Conservation (phyloP, 768 basidiomycete genomes). For the Pleurotus giganteus region DNA sequence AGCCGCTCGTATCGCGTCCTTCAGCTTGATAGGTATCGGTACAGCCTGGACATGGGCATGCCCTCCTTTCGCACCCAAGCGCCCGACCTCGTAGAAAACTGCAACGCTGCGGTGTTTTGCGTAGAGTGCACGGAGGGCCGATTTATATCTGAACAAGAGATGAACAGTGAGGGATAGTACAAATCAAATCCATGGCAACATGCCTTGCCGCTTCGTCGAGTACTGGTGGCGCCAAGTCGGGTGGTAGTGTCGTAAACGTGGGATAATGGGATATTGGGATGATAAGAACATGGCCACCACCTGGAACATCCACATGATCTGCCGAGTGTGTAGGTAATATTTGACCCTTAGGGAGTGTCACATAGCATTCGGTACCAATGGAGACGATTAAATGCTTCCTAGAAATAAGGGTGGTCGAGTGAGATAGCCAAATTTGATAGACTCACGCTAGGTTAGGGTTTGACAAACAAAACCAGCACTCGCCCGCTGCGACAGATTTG, state of each 20-base stretch:
- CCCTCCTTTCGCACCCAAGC: conserved; percentile 81
- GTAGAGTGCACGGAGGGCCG: conserved; percentile 69
- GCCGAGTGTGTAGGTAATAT: conserved; percentile 75
- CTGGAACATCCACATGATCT: conserved; percentile 65
- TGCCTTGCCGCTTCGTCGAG: conserved; percentile 79
- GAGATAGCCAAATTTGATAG: background rate
- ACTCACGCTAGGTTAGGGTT: conserved; percentile 87
- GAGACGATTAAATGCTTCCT: conserved; percentile 96
- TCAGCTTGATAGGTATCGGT: conserved; percentile 66
- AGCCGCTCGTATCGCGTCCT: conserved; percentile 62
- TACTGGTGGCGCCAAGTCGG: conserved; percentile 73
- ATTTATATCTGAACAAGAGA: conserved; percentile 61
- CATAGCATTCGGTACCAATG: conserved; percentile 91
- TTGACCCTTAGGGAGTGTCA: conserved; percentile 96
- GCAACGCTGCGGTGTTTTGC: conserved; percentile 64
- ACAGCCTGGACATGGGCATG: conserved; percentile 93
- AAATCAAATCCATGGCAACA: conserved; percentile 13
- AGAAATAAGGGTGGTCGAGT: background rate
- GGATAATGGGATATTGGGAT: conserved; percentile 94
- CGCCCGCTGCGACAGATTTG: conserved; percentile 56
- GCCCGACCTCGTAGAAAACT: conserved; percentile 86
- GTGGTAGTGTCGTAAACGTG: conserved; percentile 78
- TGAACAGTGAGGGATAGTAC: background rate
- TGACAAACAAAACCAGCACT: conserved; percentile 98
- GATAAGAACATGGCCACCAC: conserved; percentile 94